These are phyloP conservation scores for Lasiodiplodia gonubiensis DNA, from an alignment of 2,329 filamentous ascomycete species.

Conservation along the genomic window DNA sequence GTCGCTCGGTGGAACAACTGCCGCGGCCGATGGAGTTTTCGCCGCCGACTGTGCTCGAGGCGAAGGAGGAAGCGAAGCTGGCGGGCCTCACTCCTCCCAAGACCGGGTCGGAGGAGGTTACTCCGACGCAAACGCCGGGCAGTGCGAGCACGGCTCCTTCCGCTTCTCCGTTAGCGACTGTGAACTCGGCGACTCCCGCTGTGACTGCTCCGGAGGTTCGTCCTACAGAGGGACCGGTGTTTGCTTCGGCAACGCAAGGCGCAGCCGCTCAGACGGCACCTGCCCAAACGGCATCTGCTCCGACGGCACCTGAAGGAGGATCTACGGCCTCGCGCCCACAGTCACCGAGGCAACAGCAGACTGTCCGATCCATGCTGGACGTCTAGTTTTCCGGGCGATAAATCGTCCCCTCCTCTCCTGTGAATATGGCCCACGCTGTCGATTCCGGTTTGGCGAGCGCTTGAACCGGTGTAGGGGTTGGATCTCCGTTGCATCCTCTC, in stretches of 20 bases:
- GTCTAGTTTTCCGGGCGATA: constrained; percentile 1
- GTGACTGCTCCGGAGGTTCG: not conserved
- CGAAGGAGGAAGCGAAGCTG: constrained; percentile 14
- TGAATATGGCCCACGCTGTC: constrained; percentile 11
- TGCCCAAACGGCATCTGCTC: not conserved
- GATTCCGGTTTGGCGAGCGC: not conserved
- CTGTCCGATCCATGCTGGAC: constrained; percentile 27
- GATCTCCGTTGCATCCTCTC: not conserved
- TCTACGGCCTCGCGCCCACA: constrained; percentile 3
- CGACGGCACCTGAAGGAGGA: not conserved
- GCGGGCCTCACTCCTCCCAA: constrained; percentile 17
- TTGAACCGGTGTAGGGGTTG: not conserved
- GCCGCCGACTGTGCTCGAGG: not conserved
- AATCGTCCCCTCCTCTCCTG: not conserved
- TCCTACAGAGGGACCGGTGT: not conserved
- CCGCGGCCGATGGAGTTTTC: constrained; percentile 5
- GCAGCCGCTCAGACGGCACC: not conserved
- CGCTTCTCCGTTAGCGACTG: not conserved
- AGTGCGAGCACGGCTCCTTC: not conserved
- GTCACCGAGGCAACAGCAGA: constrained; percentile 7
- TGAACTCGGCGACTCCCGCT: not conserved
- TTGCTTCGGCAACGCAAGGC: not conserved
- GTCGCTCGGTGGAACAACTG: constrained; percentile 19
- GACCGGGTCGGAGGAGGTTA: constrained; percentile 12
- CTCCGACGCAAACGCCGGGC: constrained; percentile 19